These are phyloP conservation scores for Yarrowia osloensis DNA, from an alignment of 805 yeast genomes.

Conservation along the genomic window DNA sequence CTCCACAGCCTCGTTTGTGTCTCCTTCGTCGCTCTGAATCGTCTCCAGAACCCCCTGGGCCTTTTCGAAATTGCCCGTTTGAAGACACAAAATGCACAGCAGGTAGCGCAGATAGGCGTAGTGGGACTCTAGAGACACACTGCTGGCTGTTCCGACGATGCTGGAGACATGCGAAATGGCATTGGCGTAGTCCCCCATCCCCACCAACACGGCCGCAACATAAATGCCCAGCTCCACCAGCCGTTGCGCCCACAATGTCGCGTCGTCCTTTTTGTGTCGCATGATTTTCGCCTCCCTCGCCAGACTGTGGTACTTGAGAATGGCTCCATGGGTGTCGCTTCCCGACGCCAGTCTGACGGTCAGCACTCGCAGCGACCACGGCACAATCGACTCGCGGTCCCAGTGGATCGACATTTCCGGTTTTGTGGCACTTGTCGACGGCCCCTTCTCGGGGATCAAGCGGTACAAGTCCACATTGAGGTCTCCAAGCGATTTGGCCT, in stretches of 20 bases:
- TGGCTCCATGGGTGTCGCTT: constrained; percentile 43
- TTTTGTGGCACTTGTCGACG: not conserved
- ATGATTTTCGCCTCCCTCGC: constrained; percentile 43
- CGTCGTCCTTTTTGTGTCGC: constrained; percentile 29
- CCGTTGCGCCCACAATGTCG: constrained; percentile 35
- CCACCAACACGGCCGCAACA: constrained; percentile 42
- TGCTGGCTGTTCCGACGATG: not conserved
- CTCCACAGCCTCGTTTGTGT: not conserved
- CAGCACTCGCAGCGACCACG: constrained; percentile 43
- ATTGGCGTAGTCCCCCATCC: constrained; percentile 41
- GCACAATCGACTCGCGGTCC: constrained; percentile 34
- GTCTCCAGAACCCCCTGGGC: not conserved
- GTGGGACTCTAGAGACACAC: not conserved
- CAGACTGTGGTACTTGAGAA: constrained; percentile 41
- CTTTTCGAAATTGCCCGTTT: constrained; percentile 5
- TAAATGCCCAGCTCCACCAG: constrained; percentile 40
- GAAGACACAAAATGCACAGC: constrained; percentile 6
- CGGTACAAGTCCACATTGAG: constrained; percentile 37
- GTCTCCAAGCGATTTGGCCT: constrained; percentile 38
- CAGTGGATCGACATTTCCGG: constrained; percentile 29
- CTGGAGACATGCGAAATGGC: constrained; percentile 35
- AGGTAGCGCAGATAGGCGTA: not conserved
- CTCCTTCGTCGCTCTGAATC: not conserved
- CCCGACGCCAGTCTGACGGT: constrained; percentile 40
- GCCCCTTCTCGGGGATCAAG: constrained; percentile 33